A percentile compares a stretch with the other conserved stretches of the same genome.
Evolutionary conservation across 192 early-diverging fungal genomes (phyloP).

Genomic region (Rhizophlyctis rosea): DNA sequence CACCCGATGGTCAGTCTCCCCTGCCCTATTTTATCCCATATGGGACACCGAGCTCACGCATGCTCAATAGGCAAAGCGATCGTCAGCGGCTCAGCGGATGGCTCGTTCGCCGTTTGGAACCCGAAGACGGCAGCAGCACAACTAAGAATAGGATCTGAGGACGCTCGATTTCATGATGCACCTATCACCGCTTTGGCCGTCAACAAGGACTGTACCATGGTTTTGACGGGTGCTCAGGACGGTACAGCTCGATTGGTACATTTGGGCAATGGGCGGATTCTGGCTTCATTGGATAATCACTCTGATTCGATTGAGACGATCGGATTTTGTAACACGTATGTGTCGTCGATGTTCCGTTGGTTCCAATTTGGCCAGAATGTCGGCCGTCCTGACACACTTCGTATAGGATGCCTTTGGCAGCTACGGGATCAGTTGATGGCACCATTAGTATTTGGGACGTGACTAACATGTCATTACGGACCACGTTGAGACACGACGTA

Average conservation of each 20-base stretch:
- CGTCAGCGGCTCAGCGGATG: conserved; percentile 82
- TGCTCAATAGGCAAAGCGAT: conserved; percentile 61
- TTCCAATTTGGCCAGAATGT: background rate
- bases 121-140: conserved; percentile 78
- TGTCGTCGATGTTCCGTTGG: background rate
- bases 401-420: conserved; percentile 64
- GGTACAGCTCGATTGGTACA: conserved; percentile 76
- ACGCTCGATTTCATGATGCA: conserved; percentile 82
- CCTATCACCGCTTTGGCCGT: conserved; percentile 74
- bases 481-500: conserved; percentile 75
- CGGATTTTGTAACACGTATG: conserved; percentile 61
- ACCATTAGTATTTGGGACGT: conserved; percentile 89
- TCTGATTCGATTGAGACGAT: conserved; percentile 85
- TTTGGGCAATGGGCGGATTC: conserved; percentile 69
- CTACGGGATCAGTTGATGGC: conserved; percentile 87
- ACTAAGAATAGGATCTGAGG: conserved; percentile 60
- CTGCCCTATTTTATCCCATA: background rate
- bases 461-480: conserved; percentile 75
- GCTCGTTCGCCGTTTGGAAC: conserved; percentile 84
- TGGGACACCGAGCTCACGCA: conserved; percentile 10
- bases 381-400: background rate
- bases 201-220: conserved; percentile 69
- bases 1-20: conserved; percentile 67
- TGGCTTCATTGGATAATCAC: conserved; percentile 79
- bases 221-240: conserved; percentile 81